Percentiles rank a stretch among this genome's conserved stretches.
Conservation (phyloP, 208 protist species). For the Leishmania aethiopica region DNA sequence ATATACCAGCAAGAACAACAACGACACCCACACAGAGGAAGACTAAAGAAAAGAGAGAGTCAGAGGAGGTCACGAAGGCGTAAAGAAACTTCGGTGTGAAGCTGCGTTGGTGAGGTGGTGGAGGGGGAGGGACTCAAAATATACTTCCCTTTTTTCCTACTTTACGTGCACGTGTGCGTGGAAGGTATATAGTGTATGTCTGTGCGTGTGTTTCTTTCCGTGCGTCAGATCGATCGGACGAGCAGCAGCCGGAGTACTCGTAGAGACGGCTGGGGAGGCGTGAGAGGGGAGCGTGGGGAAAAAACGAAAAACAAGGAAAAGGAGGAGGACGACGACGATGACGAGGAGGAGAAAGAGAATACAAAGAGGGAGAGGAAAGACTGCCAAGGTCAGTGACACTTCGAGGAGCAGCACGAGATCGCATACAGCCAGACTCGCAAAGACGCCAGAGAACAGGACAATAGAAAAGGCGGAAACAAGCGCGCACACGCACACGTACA, state of each 20-base stretch:
- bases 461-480: neutral
- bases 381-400: neutral
- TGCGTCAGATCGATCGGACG: neutral
- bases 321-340: neutral
- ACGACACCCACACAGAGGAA: neutral
- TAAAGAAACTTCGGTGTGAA: neutral
- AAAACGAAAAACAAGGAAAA: neutral
- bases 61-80: neutral
- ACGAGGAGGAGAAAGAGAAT: neutral
- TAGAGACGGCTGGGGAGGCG: neutral
- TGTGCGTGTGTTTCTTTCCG: neutral
- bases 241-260: neutral
- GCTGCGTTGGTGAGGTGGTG: neutral
- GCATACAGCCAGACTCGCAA: neutral
- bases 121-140: neutral
- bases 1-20: slow-evolving; percentile 1
- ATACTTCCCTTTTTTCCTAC: neutral
- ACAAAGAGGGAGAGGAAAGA: slow-evolving; percentile 2
- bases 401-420: neutral
- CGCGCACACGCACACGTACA: neutral
- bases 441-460: neutral
- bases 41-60: slow-evolving; percentile 3
- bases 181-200: neutral
- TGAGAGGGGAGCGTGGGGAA: neutral
- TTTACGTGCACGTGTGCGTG: neutral